A percentile compares a stretch with the other conserved stretches of the same genome.
Evolutionary conservation across 805 yeast species (phyloP).

Genomic region (Candida chauliodis): DNA sequence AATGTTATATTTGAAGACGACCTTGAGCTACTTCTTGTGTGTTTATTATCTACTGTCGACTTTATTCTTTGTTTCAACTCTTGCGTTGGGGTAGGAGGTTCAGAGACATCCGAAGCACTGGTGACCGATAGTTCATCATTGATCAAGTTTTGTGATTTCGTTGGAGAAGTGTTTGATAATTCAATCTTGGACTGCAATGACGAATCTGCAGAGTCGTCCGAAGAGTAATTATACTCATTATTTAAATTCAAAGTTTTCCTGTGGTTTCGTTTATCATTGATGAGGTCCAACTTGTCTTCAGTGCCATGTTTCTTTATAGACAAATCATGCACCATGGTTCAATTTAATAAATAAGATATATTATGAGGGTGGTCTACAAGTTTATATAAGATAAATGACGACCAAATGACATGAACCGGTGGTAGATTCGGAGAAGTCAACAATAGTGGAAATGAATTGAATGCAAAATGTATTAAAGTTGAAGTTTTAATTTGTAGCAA

Average conservation of each 20-base stretch:
- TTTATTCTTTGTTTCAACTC: neutral
- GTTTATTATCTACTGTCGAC: neutral
- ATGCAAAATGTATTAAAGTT: too few species aligned
- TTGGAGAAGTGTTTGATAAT: slow-evolving; percentile 2
- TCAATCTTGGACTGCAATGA: neutral
- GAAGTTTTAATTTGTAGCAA: too few species aligned
- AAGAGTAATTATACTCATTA: slow-evolving; percentile 15
- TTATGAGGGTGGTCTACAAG: too few species aligned
- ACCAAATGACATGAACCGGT: too few species aligned
- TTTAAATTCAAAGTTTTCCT: slow-evolving; percentile 16
- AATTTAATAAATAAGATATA: too few species aligned
- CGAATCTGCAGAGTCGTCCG: slow-evolving; percentile 6
- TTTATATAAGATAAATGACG: too few species aligned
- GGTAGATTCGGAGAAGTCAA: too few species aligned
- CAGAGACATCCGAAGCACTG: slow-evolving; percentile 1
- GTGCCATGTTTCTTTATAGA: slow-evolving; percentile 5
- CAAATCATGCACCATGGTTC: neutral
- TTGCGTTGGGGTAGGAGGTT: slow-evolving; percentile 5
- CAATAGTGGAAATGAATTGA: too few species aligned
- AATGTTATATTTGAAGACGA: slow-evolving; percentile 1
- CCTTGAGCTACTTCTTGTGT: neutral
- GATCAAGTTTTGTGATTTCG: neutral
- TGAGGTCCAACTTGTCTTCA: slow-evolving; percentile 11
- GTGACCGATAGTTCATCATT: neutral
- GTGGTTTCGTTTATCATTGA: slow-evolving; percentile 15